Evolutionary conservation across 129 eudicot species (phyloP).

Genomic region (Chrysanthemum makinoi): DNA sequence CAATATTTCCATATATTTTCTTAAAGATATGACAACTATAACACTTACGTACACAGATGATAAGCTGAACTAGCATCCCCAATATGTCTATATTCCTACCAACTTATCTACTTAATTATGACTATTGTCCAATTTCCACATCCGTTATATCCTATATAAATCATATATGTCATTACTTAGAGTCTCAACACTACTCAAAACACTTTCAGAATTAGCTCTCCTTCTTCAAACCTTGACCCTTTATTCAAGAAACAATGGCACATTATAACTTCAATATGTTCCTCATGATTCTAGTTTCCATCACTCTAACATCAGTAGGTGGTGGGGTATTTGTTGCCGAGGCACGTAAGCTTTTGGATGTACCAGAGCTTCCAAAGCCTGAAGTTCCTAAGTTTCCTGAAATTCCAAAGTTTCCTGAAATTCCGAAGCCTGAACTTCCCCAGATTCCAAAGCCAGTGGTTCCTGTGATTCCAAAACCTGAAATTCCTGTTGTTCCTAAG

Average conservation of each 20-base stretch:
- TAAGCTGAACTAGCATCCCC: conserved; percentile 24
- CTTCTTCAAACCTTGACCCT: not conserved
- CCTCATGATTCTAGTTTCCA: conserved; percentile 5
- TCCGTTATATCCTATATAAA: conserved; percentile 20
- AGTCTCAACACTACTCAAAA: conserved; percentile 9
- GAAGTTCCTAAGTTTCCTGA: not conserved
- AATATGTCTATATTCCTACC: conserved; percentile 3
- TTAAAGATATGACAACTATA: not conserved
- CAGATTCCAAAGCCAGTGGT: conserved; percentile 7
- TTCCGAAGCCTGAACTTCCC: not conserved
- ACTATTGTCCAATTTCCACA: not conserved
- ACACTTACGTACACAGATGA: not conserved
- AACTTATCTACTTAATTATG: conserved; percentile 5
- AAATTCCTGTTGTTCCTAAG: conserved; percentile 24
- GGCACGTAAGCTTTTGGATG: conserved; percentile 24
- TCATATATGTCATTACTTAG: not conserved
- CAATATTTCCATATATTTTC: no score
- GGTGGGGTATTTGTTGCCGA: conserved; percentile 3
- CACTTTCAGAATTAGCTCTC: not conserved
- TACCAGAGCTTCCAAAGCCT: conserved; percentile 21
- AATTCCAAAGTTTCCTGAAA: not conserved
- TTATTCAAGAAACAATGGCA: conserved; percentile 15
- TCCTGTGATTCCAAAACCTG: conserved; percentile 6
- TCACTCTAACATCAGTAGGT: conserved; percentile 19
- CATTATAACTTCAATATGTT: conserved; percentile 9